Evolutionary conservation across 2,329 filamentous ascomycete genomes (phyloP), one percentile per base, ranked within the genome.

Genomic region (Pseudocercospora fijiensis): DNA sequence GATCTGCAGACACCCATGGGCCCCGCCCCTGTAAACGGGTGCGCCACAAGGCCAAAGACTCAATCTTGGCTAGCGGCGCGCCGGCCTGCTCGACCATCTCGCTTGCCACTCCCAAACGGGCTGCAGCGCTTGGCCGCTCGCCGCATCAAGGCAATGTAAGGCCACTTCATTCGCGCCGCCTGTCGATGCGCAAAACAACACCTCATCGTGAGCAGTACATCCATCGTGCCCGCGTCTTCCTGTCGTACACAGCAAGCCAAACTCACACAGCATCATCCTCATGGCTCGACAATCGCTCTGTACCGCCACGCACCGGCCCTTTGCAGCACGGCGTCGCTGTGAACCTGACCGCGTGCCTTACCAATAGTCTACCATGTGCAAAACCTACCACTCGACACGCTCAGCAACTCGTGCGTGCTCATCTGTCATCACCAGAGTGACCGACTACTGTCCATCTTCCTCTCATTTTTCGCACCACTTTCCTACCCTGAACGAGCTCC

Each of bases 241-340:
- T 22, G 51, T 30, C 51, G 45, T 16, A 53, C 24, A 27, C 4
- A 26, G 51, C 51, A n/a, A n/a, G 51, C 51, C 7, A n/a, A 30
- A 6, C 51, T n/a, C 11, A 11, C 51, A 30, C 51, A 53, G 11
- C 51, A 30, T 53, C 26, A 30, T 53, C 51, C 64, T 63, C 60
- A 65, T 62, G 60, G 56, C 60, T 59, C 58, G 60, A 63, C 60
- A 56, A 63, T 63, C 60, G 37, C 37, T n/a, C 33, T 30, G 60
- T 61, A 60, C 28, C 51, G 62, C 63, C 56, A 58, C 26, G 57
- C 49, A 53, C 33, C 52, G 18, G 24, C 57, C 56, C 61, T 56
- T 45, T 57, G 56, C 56, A 59, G 49, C 33, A 49, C 49, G 27
- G 56, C 49, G 61, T 60, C 51, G n/a, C 27, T n/a, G n/a, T n/a